A percentile compares a stretch with the other conserved stretches of the same genome.
phyloP scores from a whole-genome alignment of 192 early-diverging fungal species.

The Backusella mclennaniae region DNA sequence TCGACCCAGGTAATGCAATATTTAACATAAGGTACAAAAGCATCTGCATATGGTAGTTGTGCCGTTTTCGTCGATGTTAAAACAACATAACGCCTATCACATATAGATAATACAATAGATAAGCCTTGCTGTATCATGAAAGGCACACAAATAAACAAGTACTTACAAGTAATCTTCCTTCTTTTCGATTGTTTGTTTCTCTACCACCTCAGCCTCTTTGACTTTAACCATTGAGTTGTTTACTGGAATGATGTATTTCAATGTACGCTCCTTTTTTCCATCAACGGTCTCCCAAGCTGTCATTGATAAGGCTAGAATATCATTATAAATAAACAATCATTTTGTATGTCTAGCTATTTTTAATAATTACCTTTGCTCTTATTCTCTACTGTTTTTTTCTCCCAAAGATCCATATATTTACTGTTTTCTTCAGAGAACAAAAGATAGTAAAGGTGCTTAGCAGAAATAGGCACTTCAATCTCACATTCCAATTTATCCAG shows the following conservation, averaged over 20 bases:
- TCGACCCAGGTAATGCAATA: conserved; percentile 71
- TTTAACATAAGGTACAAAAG: conserved; percentile 39
- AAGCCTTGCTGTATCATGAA: background rate
- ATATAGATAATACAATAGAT: background rate
- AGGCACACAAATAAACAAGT: conserved; percentile 4
- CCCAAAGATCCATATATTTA: conserved; percentile 1
- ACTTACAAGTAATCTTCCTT: conserved; percentile 58
- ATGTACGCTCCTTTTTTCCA: conserved; percentile 37
- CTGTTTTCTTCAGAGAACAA: conserved; percentile 46
- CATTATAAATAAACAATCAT: background rate
- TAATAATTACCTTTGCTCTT: conserved; percentile 16
- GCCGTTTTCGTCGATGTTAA: conserved; percentile 51
- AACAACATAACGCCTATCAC: conserved; percentile 46
- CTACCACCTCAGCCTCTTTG: conserved; percentile 64
- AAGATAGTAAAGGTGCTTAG: conserved; percentile 59
- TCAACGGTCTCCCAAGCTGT: conserved; percentile 10
- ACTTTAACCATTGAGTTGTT: conserved; percentile 75
- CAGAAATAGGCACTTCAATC: conserved; percentile 53
- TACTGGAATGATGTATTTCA: conserved; percentile 69
- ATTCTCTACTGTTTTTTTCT: conserved; percentile 7
- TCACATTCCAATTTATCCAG: conserved; percentile 61
- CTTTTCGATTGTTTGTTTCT: conserved; percentile 54
- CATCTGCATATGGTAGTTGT: conserved; percentile 38
- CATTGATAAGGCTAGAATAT: background rate
- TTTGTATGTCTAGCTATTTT: background rate